Base-by-base conservation (phyloP, 2,329 filamentous ascomycete species). In the Aspergillus niger region DNA sequence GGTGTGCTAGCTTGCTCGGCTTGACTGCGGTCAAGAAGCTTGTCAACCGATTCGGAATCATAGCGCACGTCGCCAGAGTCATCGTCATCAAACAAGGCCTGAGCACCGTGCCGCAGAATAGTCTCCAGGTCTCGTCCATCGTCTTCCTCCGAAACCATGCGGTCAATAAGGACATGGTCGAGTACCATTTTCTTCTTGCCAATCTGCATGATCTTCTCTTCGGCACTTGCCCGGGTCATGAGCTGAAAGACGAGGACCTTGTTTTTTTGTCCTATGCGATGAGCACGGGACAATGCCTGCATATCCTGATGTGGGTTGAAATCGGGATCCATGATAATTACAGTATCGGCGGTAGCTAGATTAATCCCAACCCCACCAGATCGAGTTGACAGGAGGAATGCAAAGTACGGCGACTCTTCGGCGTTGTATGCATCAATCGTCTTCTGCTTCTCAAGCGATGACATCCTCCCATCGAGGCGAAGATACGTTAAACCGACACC, bases 221-320 rank as follows among this genome's bases (percentile, higher is more conserved):
- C 95, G 0, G 90, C 92, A 28, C 89, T 94, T 43, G 89, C 86
- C 61, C 93, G 90, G 1, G 92, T 98, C 82, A 97, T 92, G 0
- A 99, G 80, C 73, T 98, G 94, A 70, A 98, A 97, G 66, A 96
- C 96, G 1, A 99, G 83, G 0, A 99, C 95, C 69, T 96, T 97
- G 67, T 95, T 92, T 76, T 92, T 92, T 76, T 99, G 96, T 0
- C 96, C 96, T 64, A 99, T 98, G 26, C 95, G 89, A 76, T 99
- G 95, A 17, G 94, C 95, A 65, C 96, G 88, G 30, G 94, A 96
- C 30, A 99, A 83, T 0, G 95, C 95, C 75, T 99, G 95, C 43
- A 99, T 90, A 70, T 99, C 96, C 76, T 99, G 95, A 72, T 99
- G 95, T 0, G 95, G 95, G 63, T 99, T 99, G 81, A 96, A 98